Conservation (phyloP, 768 basidiomycete genomes). For the Baorangia bicolor region DNA sequence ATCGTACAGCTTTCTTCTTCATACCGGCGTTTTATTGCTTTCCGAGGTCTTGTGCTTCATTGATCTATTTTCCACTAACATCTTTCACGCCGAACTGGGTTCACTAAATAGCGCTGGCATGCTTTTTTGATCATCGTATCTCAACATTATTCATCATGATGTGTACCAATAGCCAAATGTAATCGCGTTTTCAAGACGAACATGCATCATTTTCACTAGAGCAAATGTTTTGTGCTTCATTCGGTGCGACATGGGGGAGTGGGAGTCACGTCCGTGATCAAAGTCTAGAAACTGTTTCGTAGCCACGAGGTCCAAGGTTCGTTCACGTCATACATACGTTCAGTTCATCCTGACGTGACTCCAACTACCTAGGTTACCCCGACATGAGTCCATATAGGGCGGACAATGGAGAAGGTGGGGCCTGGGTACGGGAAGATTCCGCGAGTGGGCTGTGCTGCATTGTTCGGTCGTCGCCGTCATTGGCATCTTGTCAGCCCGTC, state of each 20-base stretch:
- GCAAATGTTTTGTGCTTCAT: neutral
- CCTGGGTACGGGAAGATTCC: too few species aligned
- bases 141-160: neutral
- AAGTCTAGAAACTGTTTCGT: too few species aligned
- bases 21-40: neutral
- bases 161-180: conserved; percentile 5
- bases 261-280: too few species aligned
- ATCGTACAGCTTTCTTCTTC: neutral
- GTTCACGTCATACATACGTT: neutral
- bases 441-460: too few species aligned
- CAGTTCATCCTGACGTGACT: neutral
- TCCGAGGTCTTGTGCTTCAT: neutral
- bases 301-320: neutral
- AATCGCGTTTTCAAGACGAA: neutral
- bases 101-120: conserved; percentile 5
- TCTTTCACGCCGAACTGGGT: conserved; percentile 1
- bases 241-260: too few species aligned
- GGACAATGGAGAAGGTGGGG: conserved; percentile 15
- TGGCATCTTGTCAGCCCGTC: too few species aligned
- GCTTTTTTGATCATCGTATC: neutral
- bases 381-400: conserved; percentile 4
- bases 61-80: neutral
- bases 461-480: too few species aligned
- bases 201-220: neutral
- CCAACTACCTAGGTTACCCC: neutral